phyloP scores from a whole-genome alignment of 2,329 filamentous ascomycete genomes.

The Pleoardoris graminearum region DNA sequence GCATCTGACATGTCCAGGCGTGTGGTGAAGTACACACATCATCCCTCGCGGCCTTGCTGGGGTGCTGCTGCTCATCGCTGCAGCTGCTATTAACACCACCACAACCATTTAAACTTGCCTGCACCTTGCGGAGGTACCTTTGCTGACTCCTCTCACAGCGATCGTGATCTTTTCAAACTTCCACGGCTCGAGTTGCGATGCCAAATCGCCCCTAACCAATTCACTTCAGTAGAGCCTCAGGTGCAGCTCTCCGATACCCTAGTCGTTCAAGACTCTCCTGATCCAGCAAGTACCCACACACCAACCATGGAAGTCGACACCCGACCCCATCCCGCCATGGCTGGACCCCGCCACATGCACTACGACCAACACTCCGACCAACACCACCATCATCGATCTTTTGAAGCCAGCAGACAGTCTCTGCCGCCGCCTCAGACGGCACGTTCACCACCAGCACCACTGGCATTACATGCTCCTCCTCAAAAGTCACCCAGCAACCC shows the following conservation, averaged over 20 bases:
- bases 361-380: slow-evolving; percentile 22
- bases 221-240: slow-evolving; percentile 32
- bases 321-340: slow-evolving; percentile 24
- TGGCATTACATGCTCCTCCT: slow-evolving; percentile 16
- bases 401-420: slow-evolving; percentile 24
- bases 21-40: slow-evolving; percentile 12
- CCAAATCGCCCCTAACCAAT: slow-evolving; percentile 28
- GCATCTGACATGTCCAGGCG: slow-evolving; percentile 2
- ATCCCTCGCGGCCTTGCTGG: slow-evolving; percentile 18
- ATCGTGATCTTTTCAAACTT: slow-evolving; percentile 47
- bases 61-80: slow-evolving; percentile 24
- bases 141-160: slow-evolving; percentile 23
- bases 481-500: slow-evolving; percentile 24
- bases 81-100: slow-evolving; percentile 22
- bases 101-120: slow-evolving; percentile 19
- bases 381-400: slow-evolving; percentile 15
- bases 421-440: slow-evolving; percentile 22
- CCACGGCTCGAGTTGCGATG: slow-evolving; percentile 45
- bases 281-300: slow-evolving; percentile 10
- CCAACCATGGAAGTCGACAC: slow-evolving; percentile 38
- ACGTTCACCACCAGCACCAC: slow-evolving; percentile 23
- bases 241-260: slow-evolving; percentile 28
- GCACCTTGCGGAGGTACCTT: slow-evolving; percentile 2
- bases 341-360: slow-evolving; percentile 19
- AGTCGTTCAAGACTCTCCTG: slow-evolving; percentile 23